Base-by-base conservation (phyloP, 768 basidiomycete genomes). In the Phlebiopsis flavidoalba region DNA sequence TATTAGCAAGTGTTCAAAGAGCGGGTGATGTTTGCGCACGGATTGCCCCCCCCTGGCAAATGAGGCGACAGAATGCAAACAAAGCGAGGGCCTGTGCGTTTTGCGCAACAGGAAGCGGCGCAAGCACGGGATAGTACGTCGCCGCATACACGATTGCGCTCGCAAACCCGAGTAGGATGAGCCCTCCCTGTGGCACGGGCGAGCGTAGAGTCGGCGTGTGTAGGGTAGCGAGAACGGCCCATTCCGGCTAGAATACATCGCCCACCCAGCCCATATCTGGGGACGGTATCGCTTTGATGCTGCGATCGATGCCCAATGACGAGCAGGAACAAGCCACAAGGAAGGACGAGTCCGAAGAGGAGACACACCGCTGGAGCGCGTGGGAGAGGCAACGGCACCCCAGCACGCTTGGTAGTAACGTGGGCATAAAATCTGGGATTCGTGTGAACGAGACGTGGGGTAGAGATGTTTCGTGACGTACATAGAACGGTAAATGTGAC, bases 61-160 rank as follows among this genome's bases (percentile, higher is more conserved):
- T 10, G 60, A 60, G n/a, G 2, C 71, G 62, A 12, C 58, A 61
- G 65, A 72, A 72, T 11, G 61, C 50, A 36, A 61, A 56, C 21
- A 64, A 55, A 15, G 63, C 59, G 17, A 64, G 53, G 15, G 63
- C 63, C 7, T 50, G 49, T 3, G 63, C 63, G 51, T 60, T 58
- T 21, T 61, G 40, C 0, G 54, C 22, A 1, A 64, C 57, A n/a
- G 63, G 60, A 1, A 64, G 52, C 2, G 63, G 63, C 10, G 63
- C 63, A 12, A 64, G 52, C 10, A 61, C 60, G 17, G 63, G 63
- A 52, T 61, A 64, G 35, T 60, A 57, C 8, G 56, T 60, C 17
- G 59, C 45, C 5, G 56, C 15, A 33, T 57, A 57, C 21, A 61
- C 19, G 17, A 61, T 53, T 8, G 60, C 63, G 17, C 48, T 48